These are phyloP conservation scores for Populus trichocarpa DNA, from an alignment of 441 rosid species.

Conservation along the genomic window DNA sequence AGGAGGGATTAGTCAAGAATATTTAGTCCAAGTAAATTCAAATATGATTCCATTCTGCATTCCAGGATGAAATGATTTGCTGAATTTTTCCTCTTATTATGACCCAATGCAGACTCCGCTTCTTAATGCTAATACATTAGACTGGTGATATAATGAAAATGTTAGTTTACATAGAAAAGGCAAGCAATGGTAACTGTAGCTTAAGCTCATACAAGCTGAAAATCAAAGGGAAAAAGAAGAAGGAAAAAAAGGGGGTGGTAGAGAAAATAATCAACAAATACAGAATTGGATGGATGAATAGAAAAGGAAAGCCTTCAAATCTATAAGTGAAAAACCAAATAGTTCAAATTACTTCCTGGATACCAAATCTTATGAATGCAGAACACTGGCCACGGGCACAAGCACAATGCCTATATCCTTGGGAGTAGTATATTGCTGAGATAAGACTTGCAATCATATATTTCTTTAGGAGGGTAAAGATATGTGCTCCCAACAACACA, in stretches of 20 bases:
- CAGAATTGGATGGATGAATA: not conserved
- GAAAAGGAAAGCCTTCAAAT: not conserved
- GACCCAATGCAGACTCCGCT: not conserved
- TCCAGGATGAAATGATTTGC: not conserved
- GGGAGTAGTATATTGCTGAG: not conserved
- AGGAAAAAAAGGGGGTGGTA: not conserved
- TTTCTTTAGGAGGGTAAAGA: not conserved
- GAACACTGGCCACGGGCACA: not conserved
- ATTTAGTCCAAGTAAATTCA: not conserved
- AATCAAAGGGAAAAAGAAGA: not conserved
- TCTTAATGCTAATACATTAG: not conserved
- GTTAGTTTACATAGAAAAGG: not conserved
- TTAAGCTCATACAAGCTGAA: not conserved
- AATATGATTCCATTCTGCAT: not conserved
- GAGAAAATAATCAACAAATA: not conserved
- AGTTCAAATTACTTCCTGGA: conserved; percentile 10
- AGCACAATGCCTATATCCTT: not conserved
- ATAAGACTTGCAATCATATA: not conserved
- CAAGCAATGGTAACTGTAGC: not conserved
- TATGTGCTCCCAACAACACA: not conserved
- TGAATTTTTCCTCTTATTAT: not conserved
- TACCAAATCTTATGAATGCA: not conserved
- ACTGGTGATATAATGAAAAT: not conserved
- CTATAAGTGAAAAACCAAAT: conserved; percentile 7
- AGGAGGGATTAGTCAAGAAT: not conserved